Evolutionary conservation across 257 asterid species (phyloP), one percentile per base, ranked within the genome.

Genomic region (Lithospermum erythrorhizon): DNA sequence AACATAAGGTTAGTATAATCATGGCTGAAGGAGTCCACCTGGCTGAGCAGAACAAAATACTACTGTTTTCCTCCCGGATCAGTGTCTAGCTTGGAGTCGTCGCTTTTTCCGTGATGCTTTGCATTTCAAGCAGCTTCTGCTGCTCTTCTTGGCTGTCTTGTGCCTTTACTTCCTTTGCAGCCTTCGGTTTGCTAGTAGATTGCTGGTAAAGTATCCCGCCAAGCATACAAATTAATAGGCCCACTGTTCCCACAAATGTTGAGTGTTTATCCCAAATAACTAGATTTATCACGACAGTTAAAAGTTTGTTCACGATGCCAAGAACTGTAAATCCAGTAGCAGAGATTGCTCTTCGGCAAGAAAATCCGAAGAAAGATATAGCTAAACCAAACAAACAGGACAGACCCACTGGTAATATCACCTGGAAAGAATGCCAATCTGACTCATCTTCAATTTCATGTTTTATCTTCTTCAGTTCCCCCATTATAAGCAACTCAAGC

Each of bases 271-370:
- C 98, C 98, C 98, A 90, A 63, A 90, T 75, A 10, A 87, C 64
- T 3, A 87, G 78, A 81, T 90, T 90, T 59, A 90, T 90, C 70
- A 90, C 95, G 53, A 90, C 96, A 3, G 98, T 90, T 78, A 90
- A 76, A 7, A 90, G 75, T 61, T 90, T 90, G 84, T 90, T 90
- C 55, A 90, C 96, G 59, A 90, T 83, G 63, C 98, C 96, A 53
- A 90, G 96, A 71, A 90, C 98, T 24, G 98, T 90, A 73, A 90
- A 87, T 22, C 96, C 98, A 0, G 98, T 90, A 0, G 98, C 98
- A 48, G 98, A 90, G 27, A 90, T 90, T 22, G 95, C 86, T 63
- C 87, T 80, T 3, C 98, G 86, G 68, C 98, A 90, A 57, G 98
- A 90, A 69, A 90, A 90, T 19, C 98, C 98, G 22, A 90, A 90